phyloP scores from a whole-genome alignment of 345 rosid species.

The Moricandia moricandioides region DNA sequence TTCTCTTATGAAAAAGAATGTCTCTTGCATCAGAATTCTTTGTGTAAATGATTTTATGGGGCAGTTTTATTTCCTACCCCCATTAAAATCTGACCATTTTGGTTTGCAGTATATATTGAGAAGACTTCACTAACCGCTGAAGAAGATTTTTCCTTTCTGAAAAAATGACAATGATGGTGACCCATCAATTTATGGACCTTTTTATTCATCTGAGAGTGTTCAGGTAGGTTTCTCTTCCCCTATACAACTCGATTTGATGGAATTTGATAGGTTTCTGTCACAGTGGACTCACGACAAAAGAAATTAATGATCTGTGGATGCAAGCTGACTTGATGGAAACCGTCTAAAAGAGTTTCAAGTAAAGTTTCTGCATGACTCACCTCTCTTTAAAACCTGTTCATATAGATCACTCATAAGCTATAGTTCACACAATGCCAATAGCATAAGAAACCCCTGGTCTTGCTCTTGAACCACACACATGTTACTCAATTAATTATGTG shows the following conservation, averaged over 20 bases:
- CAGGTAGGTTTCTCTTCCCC: neutral
- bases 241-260: slow-evolving; percentile 58
- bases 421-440: neutral
- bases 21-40: neutral
- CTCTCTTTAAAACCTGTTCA: neutral
- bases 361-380: slow-evolving; percentile 6
- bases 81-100: slow-evolving; percentile 27
- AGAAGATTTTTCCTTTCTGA: slow-evolving; percentile 71
- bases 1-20: neutral
- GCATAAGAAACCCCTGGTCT: neutral
- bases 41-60: neutral
- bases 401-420: neutral
- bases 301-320: slow-evolving; percentile 70
- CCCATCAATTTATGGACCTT: slow-evolving; percentile 27
- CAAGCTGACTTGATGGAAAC: slow-evolving; percentile 80
- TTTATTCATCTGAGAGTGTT: neutral
- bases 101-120: slow-evolving; percentile 57
- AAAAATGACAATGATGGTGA: slow-evolving; percentile 54
- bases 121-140: slow-evolving; percentile 59
- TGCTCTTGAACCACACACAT: neutral
- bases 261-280: slow-evolving; percentile 25
- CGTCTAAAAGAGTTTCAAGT: slow-evolving; percentile 83
- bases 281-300: slow-evolving; percentile 70
- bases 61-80: neutral
- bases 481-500: neutral